Evolutionary conservation across 2,329 filamentous ascomycete genomes (phyloP), one percentile per base, ranked within the genome.

Genomic region (Curvularia eragrostidis): DNA sequence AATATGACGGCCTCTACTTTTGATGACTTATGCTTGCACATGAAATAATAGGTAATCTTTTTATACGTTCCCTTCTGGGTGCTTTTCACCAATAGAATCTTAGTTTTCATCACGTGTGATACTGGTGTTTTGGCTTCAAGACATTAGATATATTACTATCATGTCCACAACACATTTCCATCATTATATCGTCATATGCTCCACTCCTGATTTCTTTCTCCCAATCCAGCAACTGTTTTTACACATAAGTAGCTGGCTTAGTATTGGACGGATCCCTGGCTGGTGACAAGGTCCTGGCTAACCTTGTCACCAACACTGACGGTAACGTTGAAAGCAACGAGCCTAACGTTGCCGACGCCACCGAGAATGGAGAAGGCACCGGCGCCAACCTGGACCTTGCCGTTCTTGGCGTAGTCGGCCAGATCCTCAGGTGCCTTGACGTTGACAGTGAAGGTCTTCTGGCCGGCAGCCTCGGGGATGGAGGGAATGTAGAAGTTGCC

Each of bases 401-500:
- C 32, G 13, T 34, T 34, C 32, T 34, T 34, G 3, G 32, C 13
- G n/a, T 18, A 18, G 13, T 39, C 21, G 9, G 10, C 38, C 18
- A 70, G 34, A 0, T 15, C 51, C 8, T 13, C 57, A 0, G 70
- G 70, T 13, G 65, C 61, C 0, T 57, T 63, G 15, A 69, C 61
- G 13, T 54, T 21, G 6, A 73, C 46, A 1, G 64, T 69, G 30
- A 75, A 61, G 50, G 70, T 71, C n/a, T 63, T 30, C 5, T 65
- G 52, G 3, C 56, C 63, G 8, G 21, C 15, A 61, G 74, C 75
- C 18, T 63, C 68, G 41, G 66, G 59, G 18, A 42, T 38, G 21
- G 75, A 75, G 19, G 79, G 80, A 1, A 81, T 73, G 23, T 52
- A 78, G 46, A 70, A 62, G 1, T 72, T 76, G 13, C 62, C 61